Conservation (phyloP, 208 protist species). For the Trypanosomatidae sp. region DNA sequence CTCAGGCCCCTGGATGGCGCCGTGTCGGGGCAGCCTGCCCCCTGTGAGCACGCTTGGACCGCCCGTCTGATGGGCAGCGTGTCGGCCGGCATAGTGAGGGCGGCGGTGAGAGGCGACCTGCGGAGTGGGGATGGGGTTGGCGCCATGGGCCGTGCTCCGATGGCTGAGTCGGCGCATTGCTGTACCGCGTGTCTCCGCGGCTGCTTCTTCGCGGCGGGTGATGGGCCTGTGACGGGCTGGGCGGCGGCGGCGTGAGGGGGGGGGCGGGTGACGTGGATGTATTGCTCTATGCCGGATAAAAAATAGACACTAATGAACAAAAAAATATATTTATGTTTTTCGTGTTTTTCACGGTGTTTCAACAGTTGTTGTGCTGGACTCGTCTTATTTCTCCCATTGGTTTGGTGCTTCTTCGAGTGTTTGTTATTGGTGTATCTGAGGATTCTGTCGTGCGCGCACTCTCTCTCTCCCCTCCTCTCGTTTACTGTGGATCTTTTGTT, state of each 20-base stretch:
- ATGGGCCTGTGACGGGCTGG: background rate
- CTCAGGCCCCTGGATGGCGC: background rate
- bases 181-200: background rate
- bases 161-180: background rate
- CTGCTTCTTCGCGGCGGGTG: background rate
- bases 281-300: slow-evolving; percentile 2
- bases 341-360: too few species aligned
- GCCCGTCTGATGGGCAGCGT: too few species aligned
- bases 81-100: too few species aligned
- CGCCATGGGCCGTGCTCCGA: background rate
- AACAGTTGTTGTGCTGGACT: too few species aligned
- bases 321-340: background rate
- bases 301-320: background rate
- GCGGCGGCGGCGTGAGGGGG: background rate
- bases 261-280: background rate
- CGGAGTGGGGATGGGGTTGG: background rate
- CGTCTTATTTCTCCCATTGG: background rate
- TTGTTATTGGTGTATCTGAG: too few species aligned
- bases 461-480: background rate
- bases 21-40: background rate
- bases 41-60: too few species aligned
- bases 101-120: too few species aligned
- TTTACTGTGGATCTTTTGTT: background rate
- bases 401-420: too few species aligned
- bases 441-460: background rate